A percentile compares a stretch with the other conserved stretches of the same genome.
These are phyloP conservation scores for Lablab purpureus DNA, from an alignment of 306 rosid species.

Conservation along the genomic window DNA sequence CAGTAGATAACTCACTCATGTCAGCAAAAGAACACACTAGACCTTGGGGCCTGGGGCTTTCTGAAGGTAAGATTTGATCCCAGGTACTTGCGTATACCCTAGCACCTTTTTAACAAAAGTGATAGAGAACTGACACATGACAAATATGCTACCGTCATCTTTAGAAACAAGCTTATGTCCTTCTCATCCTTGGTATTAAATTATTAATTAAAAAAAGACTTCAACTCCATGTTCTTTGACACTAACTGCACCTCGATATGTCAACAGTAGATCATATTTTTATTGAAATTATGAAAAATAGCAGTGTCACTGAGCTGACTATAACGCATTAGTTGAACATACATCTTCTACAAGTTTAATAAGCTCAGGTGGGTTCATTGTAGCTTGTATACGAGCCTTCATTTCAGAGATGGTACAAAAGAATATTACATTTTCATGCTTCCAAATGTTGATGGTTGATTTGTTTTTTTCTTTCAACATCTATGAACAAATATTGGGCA, in stretches of 20 bases:
- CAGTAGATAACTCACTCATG: neutral
- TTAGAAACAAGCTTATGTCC: slow-evolving; percentile 2
- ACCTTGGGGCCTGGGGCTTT: neutral
- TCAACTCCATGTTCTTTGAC: neutral
- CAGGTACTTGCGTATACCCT: neutral
- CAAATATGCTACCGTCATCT: neutral
- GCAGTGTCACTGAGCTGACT: neutral
- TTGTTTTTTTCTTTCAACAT: slow-evolving; percentile 18
- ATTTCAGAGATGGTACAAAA: neutral
- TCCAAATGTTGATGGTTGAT: slow-evolving; percentile 10
- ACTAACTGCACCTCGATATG: slow-evolving; percentile 1
- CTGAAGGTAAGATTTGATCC: neutral
- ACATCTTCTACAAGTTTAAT: neutral
- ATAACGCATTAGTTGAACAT: neutral
- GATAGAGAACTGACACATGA: neutral
- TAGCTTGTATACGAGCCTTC: slow-evolving; percentile 2
- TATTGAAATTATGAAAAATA: slow-evolving; percentile 9
- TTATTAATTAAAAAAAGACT: neutral
- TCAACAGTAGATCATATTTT: slow-evolving; percentile 1
- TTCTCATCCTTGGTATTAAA: slow-evolving; percentile 21
- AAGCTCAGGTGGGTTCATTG: neutral
- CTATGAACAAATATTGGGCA: neutral
- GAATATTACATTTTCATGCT: slow-evolving; percentile 28
- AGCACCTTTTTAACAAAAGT: slow-evolving; percentile 6
- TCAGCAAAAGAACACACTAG: neutral